A percentile compares a stretch with the other conserved stretches of the same genome.
These are phyloP conservation scores for Leishmania lainsoni DNA, from an alignment of 208 protist species.

Conservation along the genomic window DNA sequence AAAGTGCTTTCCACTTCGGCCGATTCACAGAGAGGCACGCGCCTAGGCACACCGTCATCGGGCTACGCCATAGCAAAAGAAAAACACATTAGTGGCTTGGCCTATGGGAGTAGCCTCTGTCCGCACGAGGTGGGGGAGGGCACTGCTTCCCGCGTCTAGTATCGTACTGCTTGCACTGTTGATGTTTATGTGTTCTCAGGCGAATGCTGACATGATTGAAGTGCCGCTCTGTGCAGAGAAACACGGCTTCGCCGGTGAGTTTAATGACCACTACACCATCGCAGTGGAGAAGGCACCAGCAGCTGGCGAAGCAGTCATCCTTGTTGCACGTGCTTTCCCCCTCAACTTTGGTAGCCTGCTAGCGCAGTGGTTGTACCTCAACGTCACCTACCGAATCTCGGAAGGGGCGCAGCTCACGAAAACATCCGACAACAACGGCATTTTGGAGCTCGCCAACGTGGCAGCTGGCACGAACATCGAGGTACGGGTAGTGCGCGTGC, in stretches of 20 bases:
- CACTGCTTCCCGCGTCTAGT: neutral
- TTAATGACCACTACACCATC: conserved; percentile 64
- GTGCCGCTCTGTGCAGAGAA: conserved; percentile 60
- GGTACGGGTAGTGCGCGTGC: conserved; percentile 53
- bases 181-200: neutral
- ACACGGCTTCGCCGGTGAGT: conserved; percentile 75
- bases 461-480: conserved; percentile 56
- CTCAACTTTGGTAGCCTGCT: conserved; percentile 29
- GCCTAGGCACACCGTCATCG: neutral
- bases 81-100: neutral
- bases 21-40: neutral
- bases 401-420: conserved; percentile 33
- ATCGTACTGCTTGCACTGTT: neutral
- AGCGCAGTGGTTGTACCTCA: conserved; percentile 59
- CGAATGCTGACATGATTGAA: neutral
- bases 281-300: conserved; percentile 39
- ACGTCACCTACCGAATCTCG: conserved; percentile 53
- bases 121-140: neutral
- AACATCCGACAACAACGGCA: conserved; percentile 59
- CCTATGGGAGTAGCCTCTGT: neutral
- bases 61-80: neutral
- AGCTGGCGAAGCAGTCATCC: conserved; percentile 53
- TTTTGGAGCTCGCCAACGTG: conserved; percentile 56
- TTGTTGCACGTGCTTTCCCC: conserved; percentile 59
- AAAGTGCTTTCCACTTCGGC: neutral